These are phyloP conservation scores for Hemileccinum rubropunctum DNA, from an alignment of 768 basidiomycete species.

Conservation along the genomic window DNA sequence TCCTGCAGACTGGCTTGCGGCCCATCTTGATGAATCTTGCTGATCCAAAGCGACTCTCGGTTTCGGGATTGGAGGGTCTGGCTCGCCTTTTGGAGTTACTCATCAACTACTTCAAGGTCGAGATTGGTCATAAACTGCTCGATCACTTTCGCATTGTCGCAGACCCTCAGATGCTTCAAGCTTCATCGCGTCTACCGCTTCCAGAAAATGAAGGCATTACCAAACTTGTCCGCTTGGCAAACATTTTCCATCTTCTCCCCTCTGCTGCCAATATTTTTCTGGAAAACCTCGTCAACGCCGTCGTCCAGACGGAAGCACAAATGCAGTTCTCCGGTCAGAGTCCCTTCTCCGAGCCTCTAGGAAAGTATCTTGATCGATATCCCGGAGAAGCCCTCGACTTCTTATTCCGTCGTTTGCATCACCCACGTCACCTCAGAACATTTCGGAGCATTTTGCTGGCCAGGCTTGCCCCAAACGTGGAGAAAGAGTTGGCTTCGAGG, in stretches of 20 bases:
- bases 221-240: conserved; percentile 91
- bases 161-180: conserved; percentile 80
- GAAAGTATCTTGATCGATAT: conserved; percentile 89
- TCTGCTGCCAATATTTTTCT: conserved; percentile 92
- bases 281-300: conserved; percentile 77
- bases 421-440: conserved; percentile 78
- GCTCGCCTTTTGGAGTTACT: conserved; percentile 90
- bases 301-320: conserved; percentile 89
- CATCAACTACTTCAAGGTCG: conserved; percentile 99
- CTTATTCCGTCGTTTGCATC: conserved; percentile 75
- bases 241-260: conserved; percentile 96
- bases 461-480: conserved; percentile 70
- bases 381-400: conserved; percentile 82
- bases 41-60: conserved; percentile 90
- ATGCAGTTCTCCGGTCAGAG: conserved; percentile 88
- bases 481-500: conserved; percentile 63
- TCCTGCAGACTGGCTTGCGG: conserved; percentile 90
- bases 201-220: conserved; percentile 89
- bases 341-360: conserved; percentile 91
- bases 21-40: conserved; percentile 98
- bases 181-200: conserved; percentile 75
- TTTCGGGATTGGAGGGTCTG: conserved; percentile 88
- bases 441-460: conserved; percentile 81
- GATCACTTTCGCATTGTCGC: conserved; percentile 95
- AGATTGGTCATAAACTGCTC: conserved; percentile 95